Base-by-base conservation (phyloP, 805 yeast species). In the Torulaspora indica region DNA sequence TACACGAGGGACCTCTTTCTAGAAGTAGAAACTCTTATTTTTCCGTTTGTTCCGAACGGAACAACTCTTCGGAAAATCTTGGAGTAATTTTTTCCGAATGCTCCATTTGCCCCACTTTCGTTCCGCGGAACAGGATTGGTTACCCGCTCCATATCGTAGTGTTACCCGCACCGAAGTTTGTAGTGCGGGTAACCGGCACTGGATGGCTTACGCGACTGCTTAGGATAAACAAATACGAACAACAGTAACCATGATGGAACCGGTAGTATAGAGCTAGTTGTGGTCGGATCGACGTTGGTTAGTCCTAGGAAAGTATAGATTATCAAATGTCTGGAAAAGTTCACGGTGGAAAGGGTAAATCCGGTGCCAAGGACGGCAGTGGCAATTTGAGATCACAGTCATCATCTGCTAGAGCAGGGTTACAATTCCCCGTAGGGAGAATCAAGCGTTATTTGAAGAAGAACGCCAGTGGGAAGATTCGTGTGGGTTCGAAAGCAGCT, bases 361-460 rank as follows among this genome's bases (percentile, higher is more conserved):
- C 95, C 20, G 87, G 95, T 27, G 86, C 86, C 65, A 84, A 82
- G 67, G 85, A 76, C 46, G 79, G 78, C 39, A 74, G 74, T 20
- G 55, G 59, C 8, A 47, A 46, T 5, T 46, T 67, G 43, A 74
- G 78, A 51, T 76, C 91, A 17, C 90, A 85, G 57, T 85, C 96
- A 10, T 95, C 90, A 57, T 86, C 95, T 5, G 95, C 95, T 8
- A 82, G 95, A 68, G 96, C 96, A 22, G 96, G 96, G 20, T 73
- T 89, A 66, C 93, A 85, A 67, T 93, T 93, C 73, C 99, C 99
- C 40, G 98, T 95, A 30, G 99, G 99, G 48, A 88, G 99, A 82
- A 89, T 93, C 58, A 91, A 93, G 79, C 81, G 98, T 74, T 91
- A 89, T 67, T 76, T 93, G 69, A 91, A 90, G 75, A 82, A 77